Conservation (phyloP, 148 eudicot genomes). For the Limonium bicolor region DNA sequence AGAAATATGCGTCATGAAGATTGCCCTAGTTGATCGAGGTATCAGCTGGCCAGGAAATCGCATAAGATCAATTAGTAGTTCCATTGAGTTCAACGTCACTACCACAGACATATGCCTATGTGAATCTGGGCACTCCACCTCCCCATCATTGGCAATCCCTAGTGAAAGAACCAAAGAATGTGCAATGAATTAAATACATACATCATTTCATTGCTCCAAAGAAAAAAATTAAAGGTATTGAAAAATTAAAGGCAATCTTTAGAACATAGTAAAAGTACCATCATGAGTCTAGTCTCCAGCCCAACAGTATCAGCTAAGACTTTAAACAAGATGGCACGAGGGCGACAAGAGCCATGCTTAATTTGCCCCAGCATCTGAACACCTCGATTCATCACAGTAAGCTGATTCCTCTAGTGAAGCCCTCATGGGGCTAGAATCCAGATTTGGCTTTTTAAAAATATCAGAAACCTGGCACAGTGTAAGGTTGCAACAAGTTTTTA, state of each 20-base stretch:
- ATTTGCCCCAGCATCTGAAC: conserved; percentile 91
- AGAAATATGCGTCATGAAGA: conserved; percentile 76
- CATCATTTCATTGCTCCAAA: conserved; percentile 72
- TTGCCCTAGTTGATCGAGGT: conserved; percentile 75
- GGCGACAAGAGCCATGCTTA: conserved; percentile 92
- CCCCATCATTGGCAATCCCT: conserved; percentile 97
- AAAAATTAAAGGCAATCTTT: conserved; percentile 7
- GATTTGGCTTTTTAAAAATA: conserved; percentile 64
- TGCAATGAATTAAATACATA: conserved; percentile 23
- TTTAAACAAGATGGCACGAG: conserved; percentile 94
- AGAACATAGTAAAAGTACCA: conserved; percentile 39
- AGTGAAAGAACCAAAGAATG: conserved; percentile 14
- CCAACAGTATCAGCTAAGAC: conserved; percentile 95
- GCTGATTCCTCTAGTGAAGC: conserved; percentile 48
- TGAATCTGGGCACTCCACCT: conserved; percentile 54
- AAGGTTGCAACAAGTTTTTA: not conserved
- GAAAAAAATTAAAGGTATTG: conserved; percentile 7
- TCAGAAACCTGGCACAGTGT: conserved; percentile 47
- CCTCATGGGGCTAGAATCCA: conserved; percentile 63
- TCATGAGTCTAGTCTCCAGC: conserved; percentile 82
- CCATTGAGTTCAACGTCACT: conserved; percentile 77
- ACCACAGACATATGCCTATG: conserved; percentile 86
- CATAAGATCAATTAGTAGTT: conserved; percentile 76
- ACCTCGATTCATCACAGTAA: conserved; percentile 32
- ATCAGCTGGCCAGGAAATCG: conserved; percentile 84